Base-by-base conservation (phyloP, 2,329 filamentous ascomycete species). In the Neofusicoccum sp. region DNA sequence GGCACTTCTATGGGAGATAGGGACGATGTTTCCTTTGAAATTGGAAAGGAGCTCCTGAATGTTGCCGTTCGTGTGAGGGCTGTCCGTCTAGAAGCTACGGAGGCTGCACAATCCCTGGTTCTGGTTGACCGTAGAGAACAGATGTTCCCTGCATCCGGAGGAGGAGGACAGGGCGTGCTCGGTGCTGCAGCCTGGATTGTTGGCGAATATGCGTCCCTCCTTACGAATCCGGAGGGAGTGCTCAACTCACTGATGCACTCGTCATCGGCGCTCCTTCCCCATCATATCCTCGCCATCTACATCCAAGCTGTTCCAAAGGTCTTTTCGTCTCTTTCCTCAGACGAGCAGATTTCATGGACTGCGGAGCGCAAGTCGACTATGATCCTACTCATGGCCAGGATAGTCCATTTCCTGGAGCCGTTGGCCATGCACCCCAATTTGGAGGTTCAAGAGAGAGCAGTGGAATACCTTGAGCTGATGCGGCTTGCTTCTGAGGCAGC, bases 361-460 rank as follows among this genome's bases (percentile, higher is more conserved):
- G 74, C 85, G 0, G 87, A 89, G 71, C 84, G 89, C 63, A 93
- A 92, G 73, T 89, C 89, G 0, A 87, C 87, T 66, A 87, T 90
- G 37, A 87, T 89, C 7, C 83, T 98, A 3, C 81, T 96, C 29
- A 87, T 96, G 77, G 90, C 91, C 33, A 87, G 93, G 1, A 87
- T 97, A 6, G 85, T 96, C 22, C 87, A 95, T 73, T 89, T 91
- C 52, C 80, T 97, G 28, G 93, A 98, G 70, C 86, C 88, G 0
- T 77, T 98, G 14, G 87, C 88, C 0, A 83, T 89, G 44, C 92
- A 98, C 74, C 93, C 94, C 0, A 92, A 88, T 70, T 83, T 99
- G 1, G 95, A 99, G 73, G 93, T 99, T 3, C 95, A 99, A 77
- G 95, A 98, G 76, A 87, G 95, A 63, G 90, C 93, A 3, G 93